These are phyloP conservation scores for Penicillium salamii DNA, from an alignment of 495 filamentous ascomycete species.

Conservation along the genomic window DNA sequence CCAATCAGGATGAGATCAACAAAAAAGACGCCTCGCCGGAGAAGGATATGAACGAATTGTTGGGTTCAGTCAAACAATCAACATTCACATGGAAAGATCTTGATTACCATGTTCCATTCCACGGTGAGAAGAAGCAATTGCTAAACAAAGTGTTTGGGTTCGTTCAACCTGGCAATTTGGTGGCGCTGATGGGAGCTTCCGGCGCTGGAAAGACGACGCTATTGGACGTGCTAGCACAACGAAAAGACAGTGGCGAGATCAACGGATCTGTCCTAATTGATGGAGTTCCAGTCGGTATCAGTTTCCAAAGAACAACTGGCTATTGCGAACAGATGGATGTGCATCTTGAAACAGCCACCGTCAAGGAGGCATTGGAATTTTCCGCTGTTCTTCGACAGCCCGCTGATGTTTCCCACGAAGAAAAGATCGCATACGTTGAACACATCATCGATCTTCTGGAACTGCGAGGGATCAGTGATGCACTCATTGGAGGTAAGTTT, in stretches of 20 bases:
- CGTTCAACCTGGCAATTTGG: conserved; percentile 75
- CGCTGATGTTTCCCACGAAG: conserved; percentile 29
- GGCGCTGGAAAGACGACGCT: conserved; percentile 84
- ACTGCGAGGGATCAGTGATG: conserved; percentile 41
- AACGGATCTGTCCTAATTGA: conserved; percentile 47
- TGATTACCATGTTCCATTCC: conserved; percentile 63
- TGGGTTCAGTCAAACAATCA: conserved; percentile 28
- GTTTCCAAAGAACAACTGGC: conserved; percentile 62
- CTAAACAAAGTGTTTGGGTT: conserved; percentile 74
- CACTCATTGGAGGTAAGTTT: conserved; percentile 62
- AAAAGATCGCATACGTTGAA: conserved; percentile 51
- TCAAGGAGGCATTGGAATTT: conserved; percentile 47
- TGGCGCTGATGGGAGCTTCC: conserved; percentile 78
- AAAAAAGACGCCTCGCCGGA: neutral
- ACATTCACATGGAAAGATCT: conserved; percentile 59
- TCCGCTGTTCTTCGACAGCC: conserved; percentile 49
- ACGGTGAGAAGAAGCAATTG: conserved; percentile 51
- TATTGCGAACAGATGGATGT: conserved; percentile 84
- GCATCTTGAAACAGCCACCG: conserved; percentile 56
- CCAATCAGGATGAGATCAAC: conserved; percentile 26
- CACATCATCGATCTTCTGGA: conserved; percentile 50
- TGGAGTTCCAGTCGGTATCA: conserved; percentile 42
- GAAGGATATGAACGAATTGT: conserved; percentile 19
- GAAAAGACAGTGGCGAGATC: conserved; percentile 49
- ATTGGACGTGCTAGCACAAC: conserved; percentile 46